Evolutionary conservation across 345 rosid species (phyloP), one percentile per base, ranked within the genome.

Genomic region (Euphorbia peplus): DNA sequence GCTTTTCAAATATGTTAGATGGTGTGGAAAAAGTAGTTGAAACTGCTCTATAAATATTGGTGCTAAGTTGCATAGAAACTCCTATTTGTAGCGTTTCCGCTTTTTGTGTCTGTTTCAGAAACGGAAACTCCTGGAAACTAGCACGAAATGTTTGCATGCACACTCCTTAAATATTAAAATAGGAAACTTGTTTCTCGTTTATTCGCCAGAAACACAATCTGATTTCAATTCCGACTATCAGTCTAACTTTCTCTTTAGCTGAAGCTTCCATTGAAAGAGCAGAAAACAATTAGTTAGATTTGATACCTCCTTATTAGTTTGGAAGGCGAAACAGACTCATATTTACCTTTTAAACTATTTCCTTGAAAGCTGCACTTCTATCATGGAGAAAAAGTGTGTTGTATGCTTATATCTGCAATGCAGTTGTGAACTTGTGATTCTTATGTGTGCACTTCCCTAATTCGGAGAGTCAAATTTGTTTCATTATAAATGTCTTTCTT

Each of bases 391-490:
- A 26, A 28, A 26, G 61, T 15, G 26, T 57, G 6, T 14, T 57
- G 61, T 39, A 25, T 29, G 21, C 30, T 57, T 16, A 26, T 57
- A 26, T 57, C 41, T 57, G 61, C 61, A 57, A 57, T 57, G 14
- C 3, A 28, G 39, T 28, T 57, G 41, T 32, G 37, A 26, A 28
- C 21, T 28, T 57, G 41, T 32, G 37, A 26, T 57, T 15, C 22
- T 52, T 8, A 52, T 52, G 24, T 52, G 22, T 52, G 2, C 56
- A 52, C 9, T 39, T 39, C 8, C 56, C 25, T n/a, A n/a, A 8
- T 52, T 52, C 8, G 21, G 56, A 5, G 25, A 52, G 56, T 52
- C 22, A 8, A 39, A 39, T 8, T 11, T 39, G 42, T 39, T 39
- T 39, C 42, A 2, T 1, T 39, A 11, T 8, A 5, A 39, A 39